These are phyloP conservation scores for Thalia dealbata DNA, from an alignment of 176 grass and related monocot species.

Conservation along the genomic window DNA sequence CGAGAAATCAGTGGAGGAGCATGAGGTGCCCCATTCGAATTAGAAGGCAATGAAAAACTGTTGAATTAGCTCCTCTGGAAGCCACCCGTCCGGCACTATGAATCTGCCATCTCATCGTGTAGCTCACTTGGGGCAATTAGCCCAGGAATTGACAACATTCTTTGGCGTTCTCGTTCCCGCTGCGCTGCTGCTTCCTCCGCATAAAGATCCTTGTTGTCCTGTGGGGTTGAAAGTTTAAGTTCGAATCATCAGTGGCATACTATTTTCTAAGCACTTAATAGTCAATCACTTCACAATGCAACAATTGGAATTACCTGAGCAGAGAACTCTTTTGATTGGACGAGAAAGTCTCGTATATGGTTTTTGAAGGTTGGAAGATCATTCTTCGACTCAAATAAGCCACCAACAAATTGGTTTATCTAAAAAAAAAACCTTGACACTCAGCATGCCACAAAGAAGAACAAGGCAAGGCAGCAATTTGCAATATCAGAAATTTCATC, in stretches of 20 bases:
- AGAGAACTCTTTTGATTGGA: slow-evolving; percentile 98
- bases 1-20: background rate
- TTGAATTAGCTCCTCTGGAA: background rate
- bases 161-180: slow-evolving; percentile 85
- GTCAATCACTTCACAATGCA: background rate
- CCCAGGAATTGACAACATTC: slow-evolving; percentile 89
- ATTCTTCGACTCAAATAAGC: slow-evolving; percentile 71
- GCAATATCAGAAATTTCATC: background rate
- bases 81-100: slow-evolving; percentile 25
- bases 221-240: background rate
- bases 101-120: slow-evolving; percentile 98
- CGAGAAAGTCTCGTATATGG: slow-evolving; percentile 92
- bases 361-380: slow-evolving; percentile 92
- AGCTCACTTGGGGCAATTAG: slow-evolving; percentile 97
- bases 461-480: background rate
- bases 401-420: slow-evolving; percentile 90
- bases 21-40: background rate
- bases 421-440: slow-evolving; percentile 12
- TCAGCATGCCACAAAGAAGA: background rate
- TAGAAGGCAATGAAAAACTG: background rate
- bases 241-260: background rate
- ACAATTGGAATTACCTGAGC: slow-evolving; percentile 45
- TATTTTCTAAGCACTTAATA: background rate
- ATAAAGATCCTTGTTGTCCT: slow-evolving; percentile 99
- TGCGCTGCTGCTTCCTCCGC: slow-evolving; percentile 91